Evolutionary conservation across 176 grass and related monocot species (phyloP).

Genomic region (Juncus inflexus): DNA sequence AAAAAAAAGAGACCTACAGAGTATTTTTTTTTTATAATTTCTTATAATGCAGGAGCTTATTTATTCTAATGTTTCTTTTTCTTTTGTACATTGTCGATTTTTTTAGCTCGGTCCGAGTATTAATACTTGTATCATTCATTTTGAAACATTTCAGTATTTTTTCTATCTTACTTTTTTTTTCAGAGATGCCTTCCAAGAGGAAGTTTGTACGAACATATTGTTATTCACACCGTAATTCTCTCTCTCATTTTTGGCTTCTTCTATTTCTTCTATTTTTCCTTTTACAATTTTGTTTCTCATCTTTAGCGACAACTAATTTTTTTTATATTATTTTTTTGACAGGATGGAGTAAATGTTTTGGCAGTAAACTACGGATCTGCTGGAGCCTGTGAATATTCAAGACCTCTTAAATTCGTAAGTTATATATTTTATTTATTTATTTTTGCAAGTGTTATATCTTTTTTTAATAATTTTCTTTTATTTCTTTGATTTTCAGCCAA

Average conservation of each 20-base stretch:
- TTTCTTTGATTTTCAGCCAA: constrained; percentile 65
- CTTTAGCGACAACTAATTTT: no score
- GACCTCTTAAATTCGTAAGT: constrained; percentile 68
- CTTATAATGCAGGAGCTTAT: no score
- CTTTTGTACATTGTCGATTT: no score
- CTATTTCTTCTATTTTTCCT: no score
- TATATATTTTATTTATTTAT: constrained; percentile 18
- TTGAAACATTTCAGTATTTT: constrained; percentile 19
- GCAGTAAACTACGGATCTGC: constrained; percentile 89
- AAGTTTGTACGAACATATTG: constrained; percentile 88
- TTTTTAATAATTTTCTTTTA: constrained; percentile 16
- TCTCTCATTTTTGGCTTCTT: no score
- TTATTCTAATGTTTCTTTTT: no score
- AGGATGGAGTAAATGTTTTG: constrained; percentile 94
- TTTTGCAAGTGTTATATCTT: neutral
- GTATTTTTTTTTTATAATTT: no score
- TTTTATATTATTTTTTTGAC: constrained; percentile 30
- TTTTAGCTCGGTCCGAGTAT: no score
- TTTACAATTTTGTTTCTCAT: no score
- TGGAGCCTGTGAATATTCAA: constrained; percentile 74
- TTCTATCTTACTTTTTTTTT: constrained; percentile 24
- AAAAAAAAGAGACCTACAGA: no score
- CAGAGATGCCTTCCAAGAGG: constrained; percentile 91
- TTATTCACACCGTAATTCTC: constrained; percentile 96
- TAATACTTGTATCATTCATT: constrained; percentile 1